phyloP scores from a whole-genome alignment of 2,329 filamentous ascomycete genomes.

The Alternaria burnsii region DNA sequence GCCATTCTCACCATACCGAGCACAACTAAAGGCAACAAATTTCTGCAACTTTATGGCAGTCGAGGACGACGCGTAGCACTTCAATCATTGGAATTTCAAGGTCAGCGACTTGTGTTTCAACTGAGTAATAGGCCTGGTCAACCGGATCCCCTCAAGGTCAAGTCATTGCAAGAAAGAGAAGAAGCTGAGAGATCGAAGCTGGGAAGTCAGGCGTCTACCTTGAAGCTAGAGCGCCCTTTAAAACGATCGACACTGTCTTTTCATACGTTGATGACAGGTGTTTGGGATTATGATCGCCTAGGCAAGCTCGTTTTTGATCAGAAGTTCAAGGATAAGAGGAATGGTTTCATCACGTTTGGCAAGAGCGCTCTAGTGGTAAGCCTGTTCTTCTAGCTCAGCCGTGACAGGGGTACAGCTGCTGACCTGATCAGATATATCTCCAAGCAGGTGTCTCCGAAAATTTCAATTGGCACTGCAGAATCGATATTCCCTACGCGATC shows the following conservation, averaged over 20 bases:
- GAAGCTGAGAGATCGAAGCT: constrained; percentile 24
- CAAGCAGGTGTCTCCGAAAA: constrained; percentile 4
- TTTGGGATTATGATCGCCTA: constrained; percentile 52
- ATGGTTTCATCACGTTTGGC: constrained; percentile 51
- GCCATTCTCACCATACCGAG: constrained; percentile 60
- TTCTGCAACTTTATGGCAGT: constrained; percentile 52
- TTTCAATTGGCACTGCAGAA: constrained; percentile 38
- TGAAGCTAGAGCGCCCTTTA: constrained; percentile 7
- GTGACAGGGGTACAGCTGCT: not conserved
- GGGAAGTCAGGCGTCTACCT: constrained; percentile 7
- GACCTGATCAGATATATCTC: constrained; percentile 19
- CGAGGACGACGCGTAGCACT: constrained; percentile 16
- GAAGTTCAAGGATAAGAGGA: constrained; percentile 53
- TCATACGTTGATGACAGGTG: constrained; percentile 46
- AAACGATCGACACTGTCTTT: constrained; percentile 37
- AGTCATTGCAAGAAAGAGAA: constrained; percentile 35
- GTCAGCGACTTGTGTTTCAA: constrained; percentile 20
- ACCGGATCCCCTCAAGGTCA: constrained; percentile 36
- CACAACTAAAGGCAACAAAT: constrained; percentile 50
- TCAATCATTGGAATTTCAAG: constrained; percentile 17
- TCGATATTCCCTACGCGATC: constrained; percentile 56
- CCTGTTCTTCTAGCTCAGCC: not conserved
- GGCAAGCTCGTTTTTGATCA: constrained; percentile 51
- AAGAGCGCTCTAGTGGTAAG: constrained; percentile 41
- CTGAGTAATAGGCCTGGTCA: constrained; percentile 31